Base-by-base conservation (phyloP, 345 rosid genomes). In the Dipteronia sinensis region DNA sequence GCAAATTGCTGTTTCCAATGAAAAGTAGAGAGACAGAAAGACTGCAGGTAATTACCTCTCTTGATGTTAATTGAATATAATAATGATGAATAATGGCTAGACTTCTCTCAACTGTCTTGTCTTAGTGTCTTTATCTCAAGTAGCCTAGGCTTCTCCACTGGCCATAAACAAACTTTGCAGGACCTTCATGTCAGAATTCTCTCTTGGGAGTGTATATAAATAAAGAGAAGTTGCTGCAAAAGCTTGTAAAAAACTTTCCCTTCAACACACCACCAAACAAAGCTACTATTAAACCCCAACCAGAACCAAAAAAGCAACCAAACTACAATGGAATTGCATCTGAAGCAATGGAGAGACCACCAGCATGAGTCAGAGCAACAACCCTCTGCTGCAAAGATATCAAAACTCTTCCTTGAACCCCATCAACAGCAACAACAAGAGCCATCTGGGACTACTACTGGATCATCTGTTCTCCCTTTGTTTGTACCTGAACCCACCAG, bases 261-360 rank as follows among this genome's bases (percentile, higher is more conserved):
- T 82, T 67, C 76, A 51, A 58, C 73, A 81, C 47, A 76, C 78
- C 83, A 73, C 40, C 76, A 83, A 86, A 79, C 81, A 74, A 72
- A 61, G 34, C 56, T 64, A 4, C 27, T 27, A 73, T 15, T 31
- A 78, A 56, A 12, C 46, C 67, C 51, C 46, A 70, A 29, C 40
- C 61, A 51, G 73, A 27, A 71, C 67, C 38, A 4, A 34, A 63
- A 74, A 71, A 83, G 46, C 77, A 73, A 75, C 72, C 77, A 56
- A 47, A 44, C 77, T 38, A 15, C 42, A 65, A 93, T 93, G 99
- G 98, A 96, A 89, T 91, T 88, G 86, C 92, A 89, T 81, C 90
- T 90, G 92, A 94, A 94, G 88, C 93, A 92, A 84, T 90, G 99
- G 98, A 89, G 93, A 84, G 89, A 75, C 85, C 93, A 85, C 86